Evolutionary conservation across 2,329 filamentous ascomycete species (phyloP).

Genomic region (Fusarium haematococcum): DNA sequence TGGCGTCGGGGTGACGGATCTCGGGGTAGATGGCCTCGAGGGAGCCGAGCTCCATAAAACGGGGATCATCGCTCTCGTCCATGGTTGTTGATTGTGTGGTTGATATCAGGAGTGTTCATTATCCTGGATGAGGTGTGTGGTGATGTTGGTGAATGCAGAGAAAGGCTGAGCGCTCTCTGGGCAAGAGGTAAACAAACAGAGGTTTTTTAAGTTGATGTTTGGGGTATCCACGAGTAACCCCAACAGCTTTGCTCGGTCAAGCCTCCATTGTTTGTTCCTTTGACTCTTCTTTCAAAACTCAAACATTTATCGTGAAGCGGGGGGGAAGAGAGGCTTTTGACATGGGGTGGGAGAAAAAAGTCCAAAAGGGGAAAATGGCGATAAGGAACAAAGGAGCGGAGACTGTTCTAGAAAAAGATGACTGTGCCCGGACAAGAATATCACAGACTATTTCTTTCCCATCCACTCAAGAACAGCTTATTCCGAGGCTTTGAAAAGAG

Average conservation of each 20-base stretch:
- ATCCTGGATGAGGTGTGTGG: slow-evolving; percentile 13
- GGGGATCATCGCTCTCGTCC: slow-evolving; percentile 63
- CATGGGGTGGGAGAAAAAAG: background rate
- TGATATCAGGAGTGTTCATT: slow-evolving; percentile 34
- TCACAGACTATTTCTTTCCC: background rate
- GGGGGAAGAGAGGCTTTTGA: slow-evolving; percentile 1
- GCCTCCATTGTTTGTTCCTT: slow-evolving; percentile 25
- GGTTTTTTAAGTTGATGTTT: slow-evolving; percentile 2
- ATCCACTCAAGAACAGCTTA: background rate
- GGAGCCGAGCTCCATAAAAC: slow-evolving; percentile 69
- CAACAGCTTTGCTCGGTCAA: slow-evolving; percentile 8
- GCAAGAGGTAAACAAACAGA: slow-evolving; percentile 21
- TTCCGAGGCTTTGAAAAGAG: background rate
- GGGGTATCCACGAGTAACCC: slow-evolving; percentile 13
- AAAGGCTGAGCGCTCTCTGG: background rate
- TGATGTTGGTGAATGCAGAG: background rate
- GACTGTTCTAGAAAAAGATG: background rate
- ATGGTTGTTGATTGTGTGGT: slow-evolving; percentile 38
- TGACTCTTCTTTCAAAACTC: slow-evolving; percentile 26
- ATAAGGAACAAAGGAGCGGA: background rate
- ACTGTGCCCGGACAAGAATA: background rate
- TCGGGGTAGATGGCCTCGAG: slow-evolving; percentile 76
- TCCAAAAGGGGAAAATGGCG: background rate
- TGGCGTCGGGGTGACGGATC: slow-evolving; percentile 59
- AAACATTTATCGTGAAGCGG: slow-evolving; percentile 18